Conservation (phyloP, 1,139 yeast species). For the Arxiozyma heterogenica region DNA sequence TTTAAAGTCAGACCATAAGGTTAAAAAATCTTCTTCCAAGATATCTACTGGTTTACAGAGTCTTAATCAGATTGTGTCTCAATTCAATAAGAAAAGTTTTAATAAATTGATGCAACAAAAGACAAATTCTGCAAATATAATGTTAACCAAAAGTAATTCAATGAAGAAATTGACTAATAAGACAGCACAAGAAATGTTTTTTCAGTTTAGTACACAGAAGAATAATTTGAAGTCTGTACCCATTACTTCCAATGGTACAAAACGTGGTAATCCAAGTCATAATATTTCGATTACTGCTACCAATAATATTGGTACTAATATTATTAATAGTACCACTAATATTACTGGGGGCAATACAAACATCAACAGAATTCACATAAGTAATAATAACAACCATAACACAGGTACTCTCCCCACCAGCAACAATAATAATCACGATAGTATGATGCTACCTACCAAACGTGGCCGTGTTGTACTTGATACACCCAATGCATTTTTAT, state of each 20-base stretch:
- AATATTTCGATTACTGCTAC: background rate
- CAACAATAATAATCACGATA: background rate
- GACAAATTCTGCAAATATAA: background rate
- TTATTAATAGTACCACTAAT: background rate
- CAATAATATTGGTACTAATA: background rate
- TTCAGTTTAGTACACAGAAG: background rate
- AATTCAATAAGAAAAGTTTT: background rate
- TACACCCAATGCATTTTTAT: slow-evolving; percentile 22
- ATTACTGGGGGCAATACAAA: background rate
- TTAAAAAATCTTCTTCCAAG: background rate
- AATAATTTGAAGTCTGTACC: background rate
- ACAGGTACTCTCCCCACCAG: background rate
- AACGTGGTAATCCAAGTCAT: background rate
- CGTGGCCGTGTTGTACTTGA: slow-evolving; percentile 21
- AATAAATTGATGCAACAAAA: background rate
- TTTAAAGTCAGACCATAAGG: background rate
- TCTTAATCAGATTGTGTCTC: background rate
- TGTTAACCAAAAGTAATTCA: background rate
- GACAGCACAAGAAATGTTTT: background rate
- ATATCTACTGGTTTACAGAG: background rate
- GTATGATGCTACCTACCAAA: slow-evolving; percentile 8
- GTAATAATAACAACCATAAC: background rate
- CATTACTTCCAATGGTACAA: background rate
- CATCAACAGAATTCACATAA: background rate
- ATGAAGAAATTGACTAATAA: background rate